Evolutionary conservation across 352 stramenopile genomes (phyloP).

Genomic region (Phytophthora sp.): DNA sequence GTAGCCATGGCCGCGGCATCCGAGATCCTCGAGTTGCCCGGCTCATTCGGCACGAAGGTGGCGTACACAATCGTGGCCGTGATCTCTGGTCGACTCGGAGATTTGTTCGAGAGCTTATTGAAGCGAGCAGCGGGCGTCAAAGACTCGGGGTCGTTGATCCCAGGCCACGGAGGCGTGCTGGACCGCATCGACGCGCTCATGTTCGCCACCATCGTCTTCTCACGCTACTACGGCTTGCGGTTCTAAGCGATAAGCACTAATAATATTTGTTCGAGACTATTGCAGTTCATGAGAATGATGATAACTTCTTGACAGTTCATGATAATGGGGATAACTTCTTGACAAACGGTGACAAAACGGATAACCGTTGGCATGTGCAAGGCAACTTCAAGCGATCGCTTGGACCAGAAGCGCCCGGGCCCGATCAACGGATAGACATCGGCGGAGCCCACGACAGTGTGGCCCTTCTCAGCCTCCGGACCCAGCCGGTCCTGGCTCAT

Average conservation of each 20-base stretch:
- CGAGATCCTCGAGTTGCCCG: conserved; percentile 57
- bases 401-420: too few relatives aligned
- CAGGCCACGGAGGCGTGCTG: conserved; percentile 93
- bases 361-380: too few relatives aligned
- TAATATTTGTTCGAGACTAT: too few relatives aligned
- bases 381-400: neutral
- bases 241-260: too few relatives aligned
- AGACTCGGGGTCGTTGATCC: conserved; percentile 94
- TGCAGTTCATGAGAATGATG: too few relatives aligned
- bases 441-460: neutral
- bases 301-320: too few relatives aligned
- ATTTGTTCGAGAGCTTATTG: conserved; percentile 94
- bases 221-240: conserved; percentile 35
- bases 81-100: conserved; percentile 90
- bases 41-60: conserved; percentile 65
- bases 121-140: conserved; percentile 94
- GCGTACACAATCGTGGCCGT: conserved; percentile 85
- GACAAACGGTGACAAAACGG: too few relatives aligned
- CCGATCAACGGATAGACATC: too few relatives aligned
- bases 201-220: conserved; percentile 70
- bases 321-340: too few relatives aligned
- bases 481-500: neutral
- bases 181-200: conserved; percentile 96
- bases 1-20: conserved; percentile 74
- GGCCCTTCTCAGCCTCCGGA: neutral